Conservation (phyloP, 345 rosid genomes). For the Barbarea vulgaris region DNA sequence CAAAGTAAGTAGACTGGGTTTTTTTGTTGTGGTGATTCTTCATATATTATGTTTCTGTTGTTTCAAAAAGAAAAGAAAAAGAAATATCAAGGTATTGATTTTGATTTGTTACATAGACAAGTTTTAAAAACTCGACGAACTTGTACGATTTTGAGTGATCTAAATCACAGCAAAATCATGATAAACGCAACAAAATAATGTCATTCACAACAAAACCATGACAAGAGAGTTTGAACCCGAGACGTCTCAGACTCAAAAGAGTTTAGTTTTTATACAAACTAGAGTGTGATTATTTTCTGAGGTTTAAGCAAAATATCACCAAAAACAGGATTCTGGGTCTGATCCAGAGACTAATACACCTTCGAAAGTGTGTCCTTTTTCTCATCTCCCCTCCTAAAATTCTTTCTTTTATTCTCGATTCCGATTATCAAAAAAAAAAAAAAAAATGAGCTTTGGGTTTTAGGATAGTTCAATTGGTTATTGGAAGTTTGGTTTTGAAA, state of each 20-base stretch:
- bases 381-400: not conserved
- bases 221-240: slow-evolving; percentile 14
- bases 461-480: slow-evolving; percentile 5
- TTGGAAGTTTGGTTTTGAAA: not conserved
- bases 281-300: not conserved
- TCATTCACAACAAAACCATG: slow-evolving; percentile 33
- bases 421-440: not conserved
- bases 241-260: slow-evolving; percentile 18
- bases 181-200: not conserved
- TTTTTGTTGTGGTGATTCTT: slow-evolving; percentile 9
- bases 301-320: not conserved
- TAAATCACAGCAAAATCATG: slow-evolving; percentile 25
- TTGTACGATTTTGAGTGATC: not conserved
- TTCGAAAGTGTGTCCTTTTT: slow-evolving; percentile 12
- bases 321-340: slow-evolving; percentile 3
- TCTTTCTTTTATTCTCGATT: not conserved
- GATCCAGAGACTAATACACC: not conserved
- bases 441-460: not conserved
- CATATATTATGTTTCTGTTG: not conserved
- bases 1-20: not conserved
- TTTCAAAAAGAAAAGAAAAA: not conserved
- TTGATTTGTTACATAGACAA: not conserved
- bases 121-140: not conserved
- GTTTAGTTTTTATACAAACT: not conserved
- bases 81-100: not conserved